phyloP scores from a whole-genome alignment of 768 basidiomycete species.

The Floccularia luteovirens region DNA sequence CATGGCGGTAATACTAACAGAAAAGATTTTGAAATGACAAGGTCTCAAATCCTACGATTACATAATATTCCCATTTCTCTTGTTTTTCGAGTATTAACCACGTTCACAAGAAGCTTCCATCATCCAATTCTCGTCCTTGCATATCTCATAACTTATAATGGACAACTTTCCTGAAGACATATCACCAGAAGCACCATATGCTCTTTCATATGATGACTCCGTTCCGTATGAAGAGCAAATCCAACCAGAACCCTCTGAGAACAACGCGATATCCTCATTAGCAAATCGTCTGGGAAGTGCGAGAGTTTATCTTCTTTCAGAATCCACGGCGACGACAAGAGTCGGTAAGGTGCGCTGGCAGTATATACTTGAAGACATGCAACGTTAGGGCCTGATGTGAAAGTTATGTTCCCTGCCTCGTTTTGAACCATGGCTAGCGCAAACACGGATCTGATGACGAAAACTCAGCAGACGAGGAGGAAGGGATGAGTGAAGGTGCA shows the following conservation, averaged over 20 bases:
- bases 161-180: constrained; percentile 34
- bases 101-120: no score
- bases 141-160: constrained; percentile 24
- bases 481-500: constrained; percentile 26
- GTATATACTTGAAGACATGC: constrained; percentile 22
- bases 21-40: no score
- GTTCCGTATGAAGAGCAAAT: constrained; percentile 52
- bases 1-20: constrained; percentile 22
- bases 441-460: constrained; percentile 28
- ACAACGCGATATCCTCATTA: constrained; percentile 32
- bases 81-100: no score
- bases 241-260: constrained; percentile 22
- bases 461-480: constrained; percentile 25
- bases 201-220: constrained; percentile 49
- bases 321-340: constrained; percentile 48
- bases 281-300: constrained; percentile 63
- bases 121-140: background rate
- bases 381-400: constrained; percentile 37
- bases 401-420: constrained; percentile 10
- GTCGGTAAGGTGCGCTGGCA: constrained; percentile 67
- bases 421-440: constrained; percentile 38
- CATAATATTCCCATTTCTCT: no score
- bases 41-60: no score
- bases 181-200: constrained; percentile 18
- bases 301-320: constrained; percentile 75